phyloP scores from a whole-genome alignment of 164 flowering plant species.

The Liquidambar formosana region DNA sequence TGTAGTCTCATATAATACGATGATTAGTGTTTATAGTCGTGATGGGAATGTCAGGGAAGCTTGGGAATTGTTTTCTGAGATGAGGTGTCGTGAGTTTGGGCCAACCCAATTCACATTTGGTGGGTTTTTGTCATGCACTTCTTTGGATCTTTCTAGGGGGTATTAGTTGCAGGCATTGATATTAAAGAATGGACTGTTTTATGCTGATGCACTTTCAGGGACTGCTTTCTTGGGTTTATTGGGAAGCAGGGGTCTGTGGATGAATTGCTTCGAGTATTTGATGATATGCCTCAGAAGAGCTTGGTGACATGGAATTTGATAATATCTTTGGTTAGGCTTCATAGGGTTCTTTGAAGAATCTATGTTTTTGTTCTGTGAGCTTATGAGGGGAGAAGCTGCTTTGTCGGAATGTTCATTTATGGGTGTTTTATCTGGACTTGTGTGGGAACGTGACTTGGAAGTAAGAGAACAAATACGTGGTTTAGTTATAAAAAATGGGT shows the following conservation, averaged over 20 bases:
- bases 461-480: slow-evolving; percentile 61
- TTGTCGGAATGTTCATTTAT: slow-evolving; percentile 55
- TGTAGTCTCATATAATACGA: slow-evolving; percentile 56
- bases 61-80: slow-evolving; percentile 44
- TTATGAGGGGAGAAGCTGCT: slow-evolving; percentile 30
- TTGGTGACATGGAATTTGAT: slow-evolving; percentile 72
- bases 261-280: slow-evolving; percentile 51
- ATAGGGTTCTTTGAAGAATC: slow-evolving; percentile 52
- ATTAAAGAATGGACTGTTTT: slow-evolving; percentile 57
- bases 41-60: slow-evolving; percentile 38
- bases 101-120: slow-evolving; percentile 68
- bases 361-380: slow-evolving; percentile 45
- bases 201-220: slow-evolving; percentile 59
- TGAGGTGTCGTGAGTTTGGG: slow-evolving; percentile 50
- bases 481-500: slow-evolving; percentile 50
- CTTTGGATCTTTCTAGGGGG: slow-evolving; percentile 34
- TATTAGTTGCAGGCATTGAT: slow-evolving; percentile 49
- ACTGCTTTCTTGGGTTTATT: slow-evolving; percentile 74
- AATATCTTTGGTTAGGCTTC: slow-evolving; percentile 43
- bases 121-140: slow-evolving; percentile 48
- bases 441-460: slow-evolving; percentile 22
- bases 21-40: slow-evolving; percentile 47
- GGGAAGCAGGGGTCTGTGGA: slow-evolving; percentile 50
- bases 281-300: slow-evolving; percentile 62
- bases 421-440: slow-evolving; percentile 55